Evolutionary conservation across 768 basidiomycete genomes (phyloP), one percentile per base, ranked within the genome.

Genomic region (Naematelia encephala): DNA sequence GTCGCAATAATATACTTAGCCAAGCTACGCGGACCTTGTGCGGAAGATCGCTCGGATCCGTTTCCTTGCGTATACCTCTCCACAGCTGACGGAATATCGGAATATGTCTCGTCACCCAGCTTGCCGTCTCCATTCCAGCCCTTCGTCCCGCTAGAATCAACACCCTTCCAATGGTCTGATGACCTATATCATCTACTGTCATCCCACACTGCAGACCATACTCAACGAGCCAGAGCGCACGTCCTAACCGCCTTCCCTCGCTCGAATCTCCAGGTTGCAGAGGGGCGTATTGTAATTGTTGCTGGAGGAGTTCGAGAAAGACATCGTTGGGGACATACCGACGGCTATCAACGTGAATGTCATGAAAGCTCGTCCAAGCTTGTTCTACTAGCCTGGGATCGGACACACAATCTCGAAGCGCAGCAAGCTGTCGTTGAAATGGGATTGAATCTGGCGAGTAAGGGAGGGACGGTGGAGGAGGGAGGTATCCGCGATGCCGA

Each of bases 361-460:
- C 59, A 29, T 29, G 19, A 54, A 65, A 71, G 22, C 64, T 45
- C 1, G 23, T 13, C 69, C 69, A 73, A 22, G 69, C 69, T 51
- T 71, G 67, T n/a, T 67, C 56, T 1, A 60, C 29, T 2, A 43
- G 54, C 4, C 59, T 43, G 5, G 51, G 55, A 12, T 57, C 55
- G 29, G 62, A 45, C 0, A 69, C 42, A 8, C 67, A 52, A 14
- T 63, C 53, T 3, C 66, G 63, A n/a, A 73, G 64, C 5, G 63
- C 58, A 16, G 68, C 59, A 23, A 69, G 57, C 39, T 73, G 72
- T 28, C 72, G 58, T 54, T 64, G 54, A 56, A 73, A 73, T 2
- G 69, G 69, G 49, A 47, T 25, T 13, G 65, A 66, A 5, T 56
- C 55, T 8, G 65, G 65, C 3, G 65, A 66, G 29, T 64, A 61